Conservation (phyloP, 23 red algal species). For the Gracilaria gracilis region DNA sequence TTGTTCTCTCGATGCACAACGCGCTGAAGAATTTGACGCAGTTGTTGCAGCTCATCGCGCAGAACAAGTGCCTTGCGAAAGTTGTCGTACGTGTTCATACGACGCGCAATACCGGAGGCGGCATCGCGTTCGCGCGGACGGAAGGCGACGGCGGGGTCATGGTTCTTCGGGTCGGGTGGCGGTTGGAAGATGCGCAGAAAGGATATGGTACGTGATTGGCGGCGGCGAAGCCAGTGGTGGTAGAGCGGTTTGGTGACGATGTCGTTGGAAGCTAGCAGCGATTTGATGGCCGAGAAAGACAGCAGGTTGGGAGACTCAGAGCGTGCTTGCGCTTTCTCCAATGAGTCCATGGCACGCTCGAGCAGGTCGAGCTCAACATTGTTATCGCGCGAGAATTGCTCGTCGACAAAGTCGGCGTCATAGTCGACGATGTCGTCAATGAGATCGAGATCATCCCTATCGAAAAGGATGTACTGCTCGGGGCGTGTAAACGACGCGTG, state of each 20-base stretch:
- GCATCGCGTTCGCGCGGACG: conserved; percentile 85
- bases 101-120: conserved; percentile 50
- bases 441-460: conserved; percentile 80
- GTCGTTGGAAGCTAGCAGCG: conserved; percentile 4
- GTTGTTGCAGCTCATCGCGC: conserved; percentile 70
- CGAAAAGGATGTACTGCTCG: conserved; percentile 76
- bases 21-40: conserved; percentile 67
- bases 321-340: conserved; percentile 87
- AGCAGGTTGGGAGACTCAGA: conserved; percentile 38
- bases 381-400: conserved; percentile 46
- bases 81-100: conserved; percentile 94
- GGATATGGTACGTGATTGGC: conserved; percentile 38
- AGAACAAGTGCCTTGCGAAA: conserved; percentile 76
- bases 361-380: conserved; percentile 50
- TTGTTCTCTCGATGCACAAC: conserved; percentile 77
- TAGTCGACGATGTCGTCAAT: conserved; percentile 78
- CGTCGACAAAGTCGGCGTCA: conserved; percentile 84
- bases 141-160: conserved; percentile 90
- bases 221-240: conserved; percentile 70
- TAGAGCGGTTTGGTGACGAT: conserved; percentile 67
- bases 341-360: conserved; percentile 81
- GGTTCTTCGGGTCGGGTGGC: conserved; percentile 73
- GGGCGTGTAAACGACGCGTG: conserved; percentile 40
- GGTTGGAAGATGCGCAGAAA: conserved; percentile 80
- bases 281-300: conserved; percentile 33